Evolutionary conservation across 768 basidiomycete genomes (phyloP), one percentile per base, ranked within the genome.

Genomic region (Pholiota molesta): DNA sequence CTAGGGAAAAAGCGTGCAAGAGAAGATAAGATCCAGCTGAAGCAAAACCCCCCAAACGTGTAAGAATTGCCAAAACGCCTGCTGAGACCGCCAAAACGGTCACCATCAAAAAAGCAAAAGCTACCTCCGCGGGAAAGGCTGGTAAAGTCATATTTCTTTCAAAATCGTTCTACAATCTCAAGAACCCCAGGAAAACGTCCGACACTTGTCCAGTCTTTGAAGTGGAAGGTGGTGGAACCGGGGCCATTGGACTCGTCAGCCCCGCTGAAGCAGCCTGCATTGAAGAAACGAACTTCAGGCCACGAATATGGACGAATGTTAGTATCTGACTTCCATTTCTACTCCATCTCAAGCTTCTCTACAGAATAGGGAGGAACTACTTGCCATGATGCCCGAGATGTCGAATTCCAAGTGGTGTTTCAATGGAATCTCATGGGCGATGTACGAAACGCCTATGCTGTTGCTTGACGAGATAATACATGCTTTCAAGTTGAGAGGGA

Each of bases 251-350:
- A 11, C 3, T 14, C 17, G 21, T 26, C 26, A 55, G 40, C 17
- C 16, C 4, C 19, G 40, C 13, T 11, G 54, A 44, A 2, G 13
- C 17, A 53, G n/a, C 57, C n/a, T 16, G 3, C 21, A 2, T 14
- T 7, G 23, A 16, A 14, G n/a, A 40, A 19, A 63, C 61, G 21
- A 29, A 42, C 1, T 35, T 59, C 0, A 63, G 55, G 33, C 73
- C 74, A 7, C 63, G 73, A n/a, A 67, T 74, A 63, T 75, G 74
- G 74, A 63, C 70, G 19, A 66, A 66, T 58, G 74, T 75, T 47
- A 61, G 72, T 63, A 21, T 14, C 21, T 40, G 11, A n/a, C 13
- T 39, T n/a, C 51, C 16, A 28, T 7, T 26, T 14, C 4, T n/a
- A 6, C 21, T n/a, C 21, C 16, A 52, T 58, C 49, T 61, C 31